Percentiles rank a stretch among this genome's conserved stretches.
Conservation (phyloP, 1,284 basidiomycete species). For the Tilletia caries region DNA sequence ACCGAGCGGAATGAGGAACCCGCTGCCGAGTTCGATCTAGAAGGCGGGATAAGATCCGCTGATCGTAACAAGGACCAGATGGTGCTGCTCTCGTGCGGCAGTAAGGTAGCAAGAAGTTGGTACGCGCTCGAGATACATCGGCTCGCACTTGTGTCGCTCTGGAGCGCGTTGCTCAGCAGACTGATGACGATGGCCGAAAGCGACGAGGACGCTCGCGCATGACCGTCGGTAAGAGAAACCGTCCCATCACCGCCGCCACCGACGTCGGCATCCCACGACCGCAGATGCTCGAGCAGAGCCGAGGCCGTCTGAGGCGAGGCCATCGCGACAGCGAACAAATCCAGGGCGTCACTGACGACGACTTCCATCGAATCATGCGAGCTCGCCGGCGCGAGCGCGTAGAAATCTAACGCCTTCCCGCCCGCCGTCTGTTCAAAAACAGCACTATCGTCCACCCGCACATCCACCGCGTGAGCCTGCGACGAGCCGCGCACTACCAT, state of each 20-base stretch:
- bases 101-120: not conserved
- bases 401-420: not conserved
- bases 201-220: not conserved
- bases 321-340: not conserved
- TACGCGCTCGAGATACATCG: not conserved
- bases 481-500: not conserved
- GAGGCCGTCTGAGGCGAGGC: not conserved
- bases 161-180: not conserved
- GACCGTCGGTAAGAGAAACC: too few relatives aligned
- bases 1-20: not conserved
- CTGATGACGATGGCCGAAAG: not conserved
- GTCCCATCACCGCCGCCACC: too few relatives aligned
- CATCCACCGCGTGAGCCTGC: not conserved
- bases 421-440: not conserved
- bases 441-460: not conserved
- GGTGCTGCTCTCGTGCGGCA: not conserved
- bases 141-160: too few relatives aligned
- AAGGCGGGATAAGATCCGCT: not conserved
- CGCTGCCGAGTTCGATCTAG: too few relatives aligned
- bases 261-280: not conserved
- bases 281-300: not conserved
- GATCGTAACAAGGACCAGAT: not conserved
- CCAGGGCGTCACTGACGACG: not conserved
- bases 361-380: not conserved
- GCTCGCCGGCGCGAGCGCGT: not conserved